Conservation (phyloP, 2,329 filamentous ascomycete species). For the Cordyceps cicadae region DNA sequence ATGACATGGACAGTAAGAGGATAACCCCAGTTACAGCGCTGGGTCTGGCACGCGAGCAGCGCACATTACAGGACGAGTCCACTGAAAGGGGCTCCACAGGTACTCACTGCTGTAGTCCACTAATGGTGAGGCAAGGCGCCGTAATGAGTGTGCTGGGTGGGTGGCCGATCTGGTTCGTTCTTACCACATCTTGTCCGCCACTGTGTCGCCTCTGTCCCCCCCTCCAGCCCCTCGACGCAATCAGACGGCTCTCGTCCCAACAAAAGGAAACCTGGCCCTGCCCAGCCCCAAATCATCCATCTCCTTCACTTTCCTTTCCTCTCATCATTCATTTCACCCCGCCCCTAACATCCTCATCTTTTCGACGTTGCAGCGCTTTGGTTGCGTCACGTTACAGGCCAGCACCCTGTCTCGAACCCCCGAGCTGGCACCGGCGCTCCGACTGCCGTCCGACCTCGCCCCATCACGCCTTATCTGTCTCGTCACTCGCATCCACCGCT, state of each 20-base stretch:
- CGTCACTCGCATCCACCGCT: neutral
- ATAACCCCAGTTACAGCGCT: neutral
- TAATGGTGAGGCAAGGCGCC: neutral
- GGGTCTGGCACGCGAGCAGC: conserved; percentile 12
- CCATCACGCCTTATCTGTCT: conserved; percentile 9
- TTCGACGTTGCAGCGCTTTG: neutral
- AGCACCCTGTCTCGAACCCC: neutral
- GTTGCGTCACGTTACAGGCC: neutral
- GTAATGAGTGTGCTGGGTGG: neutral
- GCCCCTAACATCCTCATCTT: neutral
- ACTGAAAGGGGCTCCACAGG: neutral
- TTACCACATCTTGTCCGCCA: neutral
- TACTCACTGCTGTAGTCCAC: neutral
- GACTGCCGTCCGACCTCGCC: conserved; percentile 7
- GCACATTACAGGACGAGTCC: neutral
- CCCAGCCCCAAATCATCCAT: neutral
- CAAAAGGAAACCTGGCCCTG: conserved; percentile 11
- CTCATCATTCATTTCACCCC: neutral
- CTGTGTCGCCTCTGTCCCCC: conserved; percentile 1
- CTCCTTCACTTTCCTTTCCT: neutral
- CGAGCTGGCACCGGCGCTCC: conserved; percentile 9
- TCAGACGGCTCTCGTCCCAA: conserved; percentile 3
- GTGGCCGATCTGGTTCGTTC: neutral
- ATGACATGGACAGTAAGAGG: neutral
- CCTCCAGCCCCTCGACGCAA: conserved; percentile 3